Base-by-base conservation (phyloP, 164 flowering plant species). In the Chloranthus sessilifolius region DNA sequence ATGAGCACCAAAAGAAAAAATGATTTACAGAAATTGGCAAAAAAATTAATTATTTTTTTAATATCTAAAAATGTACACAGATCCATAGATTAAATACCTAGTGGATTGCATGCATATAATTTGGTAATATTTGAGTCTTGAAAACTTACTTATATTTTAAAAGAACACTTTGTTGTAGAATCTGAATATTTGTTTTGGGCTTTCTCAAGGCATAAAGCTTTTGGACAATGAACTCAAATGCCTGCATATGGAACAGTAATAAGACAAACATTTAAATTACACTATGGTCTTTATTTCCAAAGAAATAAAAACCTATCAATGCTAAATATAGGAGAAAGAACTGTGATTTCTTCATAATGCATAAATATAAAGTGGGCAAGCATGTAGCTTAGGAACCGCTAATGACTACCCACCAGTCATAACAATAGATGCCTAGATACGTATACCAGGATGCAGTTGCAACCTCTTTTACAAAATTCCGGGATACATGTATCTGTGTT, bases 101-200 rank as follows among this genome's bases (percentile, higher is more conserved):
- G 12, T 11, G 21, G 43, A 35, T 9, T n/a, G 15, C 17, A 46
- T 7, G 26, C 14, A 29, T n/a, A 45, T 27, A 45, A 38, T 31
- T 29, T 21, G 8, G 27, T 11, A 24, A 39, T 28, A 44, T 17
- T 21, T 11, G 12, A n/a, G 22, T 2, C 0, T 17, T 25, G 7
- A 39, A 28, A 42, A 77, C 94, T 83, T 48, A 92, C 98, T 84
- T 92, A 74, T 88, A 84, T 64, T 92, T 92, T 43, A 92, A 66
- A 56, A 92, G 87, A 62, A 92, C 84, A 60, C 80, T 92, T 68
- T 92, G 99, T 65, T 92, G 99, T 60, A 92, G 91, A 45, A 92
- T 92, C 79, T 92, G 99, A 40, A 92, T 85, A 58, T 92, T 92
- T 40, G 99, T 92, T 66, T 92, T 88, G 25, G 99, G 99, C 66